Conservation (phyloP, 2,329 filamentous ascomycete genomes). For the Colletotrichum liaoningense region DNA sequence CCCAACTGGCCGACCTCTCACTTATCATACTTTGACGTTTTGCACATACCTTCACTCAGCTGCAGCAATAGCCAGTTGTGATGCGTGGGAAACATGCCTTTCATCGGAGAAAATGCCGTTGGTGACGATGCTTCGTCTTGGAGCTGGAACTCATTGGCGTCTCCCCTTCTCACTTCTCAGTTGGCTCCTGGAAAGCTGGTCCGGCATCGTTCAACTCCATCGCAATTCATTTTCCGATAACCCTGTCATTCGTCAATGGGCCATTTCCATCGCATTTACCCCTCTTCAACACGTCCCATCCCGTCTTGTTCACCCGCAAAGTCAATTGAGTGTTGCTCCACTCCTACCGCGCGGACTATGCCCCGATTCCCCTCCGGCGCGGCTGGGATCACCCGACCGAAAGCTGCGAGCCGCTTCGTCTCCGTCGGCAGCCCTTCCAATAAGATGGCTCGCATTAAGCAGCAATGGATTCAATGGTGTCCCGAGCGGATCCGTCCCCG, state of each 20-base stretch:
- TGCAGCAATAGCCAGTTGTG: neutral
- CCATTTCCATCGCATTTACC: neutral
- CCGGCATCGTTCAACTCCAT: neutral
- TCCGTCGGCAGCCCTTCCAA: conserved; percentile 14
- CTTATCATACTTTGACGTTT: neutral
- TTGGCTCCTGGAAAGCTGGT: neutral
- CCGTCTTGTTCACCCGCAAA: neutral
- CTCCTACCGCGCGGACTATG: conserved; percentile 23
- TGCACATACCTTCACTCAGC: neutral
- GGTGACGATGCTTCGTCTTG: neutral
- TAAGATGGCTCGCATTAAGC: conserved; percentile 24
- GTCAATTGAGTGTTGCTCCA: conserved; percentile 19
- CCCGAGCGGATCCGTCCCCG: conserved; percentile 27
- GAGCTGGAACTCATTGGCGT: neutral
- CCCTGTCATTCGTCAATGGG: neutral
- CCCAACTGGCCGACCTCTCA: too few relatives aligned
- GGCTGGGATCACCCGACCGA: conserved; percentile 17
- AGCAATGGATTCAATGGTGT: conserved; percentile 1
- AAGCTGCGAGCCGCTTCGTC: conserved; percentile 18
- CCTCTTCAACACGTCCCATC: neutral
- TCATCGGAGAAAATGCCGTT: conserved; percentile 9
- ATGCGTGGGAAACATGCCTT: neutral
- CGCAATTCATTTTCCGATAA: conserved; percentile 1
- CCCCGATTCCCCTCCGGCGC: conserved; percentile 17
- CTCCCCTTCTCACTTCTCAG: neutral